These are phyloP conservation scores for Theobroma cacao DNA, from an alignment of 345 rosid species.

Conservation along the genomic window DNA sequence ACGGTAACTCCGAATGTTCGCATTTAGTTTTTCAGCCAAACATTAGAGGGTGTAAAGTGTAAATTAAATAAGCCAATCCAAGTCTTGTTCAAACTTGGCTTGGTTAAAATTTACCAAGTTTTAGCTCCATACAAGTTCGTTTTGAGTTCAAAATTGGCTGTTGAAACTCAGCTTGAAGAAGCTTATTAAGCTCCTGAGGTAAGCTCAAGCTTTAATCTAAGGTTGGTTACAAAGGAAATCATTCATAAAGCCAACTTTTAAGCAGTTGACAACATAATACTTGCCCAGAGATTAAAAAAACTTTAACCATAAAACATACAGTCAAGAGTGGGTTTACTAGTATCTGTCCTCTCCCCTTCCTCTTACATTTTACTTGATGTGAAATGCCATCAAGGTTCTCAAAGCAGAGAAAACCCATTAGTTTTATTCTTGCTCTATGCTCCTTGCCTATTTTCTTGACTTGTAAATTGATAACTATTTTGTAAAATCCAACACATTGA, in stretches of 20 bases:
- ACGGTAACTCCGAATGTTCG: not conserved
- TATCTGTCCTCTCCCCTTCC: not conserved
- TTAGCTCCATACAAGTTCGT: not conserved
- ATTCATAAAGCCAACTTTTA: conserved; percentile 1
- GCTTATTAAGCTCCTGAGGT: not conserved
- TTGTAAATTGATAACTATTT: not conserved
- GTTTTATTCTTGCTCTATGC: not conserved
- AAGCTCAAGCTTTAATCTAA: not conserved
- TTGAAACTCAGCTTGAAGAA: not conserved
- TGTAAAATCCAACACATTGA: not conserved
- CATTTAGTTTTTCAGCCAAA: not conserved
- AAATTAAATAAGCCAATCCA: not conserved
- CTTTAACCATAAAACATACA: not conserved
- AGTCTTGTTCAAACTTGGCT: not conserved
- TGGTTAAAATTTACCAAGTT: not conserved
- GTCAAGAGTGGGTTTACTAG: not conserved
- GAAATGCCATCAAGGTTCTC: not conserved
- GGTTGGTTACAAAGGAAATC: not conserved
- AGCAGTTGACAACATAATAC: not conserved
- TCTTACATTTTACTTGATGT: not conserved
- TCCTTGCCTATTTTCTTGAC: not conserved
- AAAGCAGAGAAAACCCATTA: not conserved
- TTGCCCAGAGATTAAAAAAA: not conserved
- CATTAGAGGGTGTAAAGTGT: not conserved
- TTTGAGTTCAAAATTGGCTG: not conserved